phyloP scores from a whole-genome alignment of 148 eudicot species.

The Oxyria digyna region DNA sequence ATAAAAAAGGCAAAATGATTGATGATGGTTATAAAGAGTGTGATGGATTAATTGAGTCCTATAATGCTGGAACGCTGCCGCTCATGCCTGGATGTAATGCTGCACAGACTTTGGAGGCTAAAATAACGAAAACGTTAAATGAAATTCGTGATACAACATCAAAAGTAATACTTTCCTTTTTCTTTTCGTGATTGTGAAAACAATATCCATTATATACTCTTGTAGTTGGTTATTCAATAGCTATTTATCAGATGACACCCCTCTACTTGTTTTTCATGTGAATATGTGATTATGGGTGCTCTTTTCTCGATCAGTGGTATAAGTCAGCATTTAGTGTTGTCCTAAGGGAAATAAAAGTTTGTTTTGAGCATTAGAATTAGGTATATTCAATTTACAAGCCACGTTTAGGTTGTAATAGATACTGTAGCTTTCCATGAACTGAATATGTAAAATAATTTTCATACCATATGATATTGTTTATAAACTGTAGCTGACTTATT shows the following conservation, averaged over 20 bases:
- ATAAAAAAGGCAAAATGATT: constrained; percentile 28
- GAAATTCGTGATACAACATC: constrained; percentile 65
- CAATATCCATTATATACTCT: background rate
- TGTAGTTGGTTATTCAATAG: constrained; percentile 1
- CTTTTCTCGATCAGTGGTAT: too few relatives aligned
- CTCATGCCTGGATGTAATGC: constrained; percentile 77
- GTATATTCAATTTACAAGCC: too few relatives aligned
- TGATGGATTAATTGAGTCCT: constrained; percentile 38
- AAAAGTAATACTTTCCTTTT: constrained; percentile 28
- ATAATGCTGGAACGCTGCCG: constrained; percentile 47
- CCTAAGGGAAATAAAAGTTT: background rate
- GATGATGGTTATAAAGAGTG: constrained; percentile 36
- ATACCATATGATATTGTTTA: background rate
- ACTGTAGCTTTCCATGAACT: background rate
- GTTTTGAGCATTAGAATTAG: background rate
- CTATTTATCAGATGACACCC: background rate
- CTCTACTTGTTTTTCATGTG: background rate
- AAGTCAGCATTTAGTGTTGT: too few relatives aligned
- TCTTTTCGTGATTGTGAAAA: background rate
- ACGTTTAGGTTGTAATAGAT: background rate
- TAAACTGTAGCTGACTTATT: background rate
- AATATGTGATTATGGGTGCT: too few relatives aligned
- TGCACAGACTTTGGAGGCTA: constrained; percentile 69
- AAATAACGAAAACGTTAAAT: constrained; percentile 48
- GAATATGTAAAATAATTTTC: background rate